A percentile compares a stretch with the other conserved stretches of the same genome.
phyloP scores from a whole-genome alignment of 2,329 filamentous ascomycete species.

The Bipolaris cookei region DNA sequence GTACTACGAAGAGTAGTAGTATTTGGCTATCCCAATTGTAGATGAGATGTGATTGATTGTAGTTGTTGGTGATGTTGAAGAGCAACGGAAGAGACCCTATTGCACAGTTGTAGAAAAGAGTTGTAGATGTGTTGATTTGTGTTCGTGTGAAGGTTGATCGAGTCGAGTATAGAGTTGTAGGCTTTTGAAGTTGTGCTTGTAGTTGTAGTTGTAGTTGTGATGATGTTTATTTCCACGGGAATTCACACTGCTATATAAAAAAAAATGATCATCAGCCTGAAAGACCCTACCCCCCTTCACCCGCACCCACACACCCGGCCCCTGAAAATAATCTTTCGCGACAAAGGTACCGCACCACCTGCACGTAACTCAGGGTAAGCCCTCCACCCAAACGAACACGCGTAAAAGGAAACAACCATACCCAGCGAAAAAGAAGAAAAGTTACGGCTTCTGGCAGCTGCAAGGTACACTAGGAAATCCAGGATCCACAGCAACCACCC shows the following conservation, averaged over 20 bases:
- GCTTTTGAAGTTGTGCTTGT: neutral
- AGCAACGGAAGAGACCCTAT: too few species aligned
- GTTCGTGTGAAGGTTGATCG: too few species aligned
- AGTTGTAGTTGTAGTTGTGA: neutral
- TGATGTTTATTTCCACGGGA: neutral
- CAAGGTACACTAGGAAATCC: conserved; percentile 5
- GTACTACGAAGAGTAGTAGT: neutral
- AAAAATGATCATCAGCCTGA: neutral
- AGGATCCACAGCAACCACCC: conserved; percentile 1
- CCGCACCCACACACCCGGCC: neutral
- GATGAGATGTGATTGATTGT: too few species aligned
- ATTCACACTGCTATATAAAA: neutral
- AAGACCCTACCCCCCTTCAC: too few species aligned
- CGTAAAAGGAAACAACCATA: neutral
- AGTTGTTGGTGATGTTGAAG: too few species aligned
- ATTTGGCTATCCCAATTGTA: too few species aligned
- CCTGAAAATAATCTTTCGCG: conserved; percentile 1
- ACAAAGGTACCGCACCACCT: neutral
- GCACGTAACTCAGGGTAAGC: conserved; percentile 6
- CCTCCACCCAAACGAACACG: conserved; percentile 5
- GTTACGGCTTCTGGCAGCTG: neutral
- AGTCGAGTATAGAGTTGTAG: too few species aligned
- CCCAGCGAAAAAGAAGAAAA: neutral
- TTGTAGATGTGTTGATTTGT: too few species aligned
- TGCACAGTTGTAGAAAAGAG: too few species aligned